A percentile compares a stretch with the other conserved stretches of the same genome.
phyloP scores from a whole-genome alignment of 2,329 filamentous ascomycete species.

The Pyricularia sp. region DNA sequence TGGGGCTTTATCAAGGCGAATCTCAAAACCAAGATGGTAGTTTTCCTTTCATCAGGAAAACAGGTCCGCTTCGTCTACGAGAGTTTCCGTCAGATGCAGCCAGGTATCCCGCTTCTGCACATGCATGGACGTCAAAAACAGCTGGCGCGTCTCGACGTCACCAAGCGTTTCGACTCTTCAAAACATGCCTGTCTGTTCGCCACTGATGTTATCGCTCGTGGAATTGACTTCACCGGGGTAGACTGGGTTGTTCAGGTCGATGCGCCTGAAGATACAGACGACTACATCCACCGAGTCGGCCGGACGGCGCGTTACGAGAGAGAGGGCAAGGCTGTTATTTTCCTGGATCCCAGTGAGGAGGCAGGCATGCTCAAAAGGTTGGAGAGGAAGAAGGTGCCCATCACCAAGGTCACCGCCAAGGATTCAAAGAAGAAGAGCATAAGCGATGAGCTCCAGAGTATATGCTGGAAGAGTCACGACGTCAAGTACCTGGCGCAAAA shows the following conservation, averaged over 20 bases:
- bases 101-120: conserved; percentile 86
- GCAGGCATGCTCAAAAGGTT: conserved; percentile 80
- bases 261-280: conserved; percentile 92
- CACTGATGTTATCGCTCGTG: conserved; percentile 89
- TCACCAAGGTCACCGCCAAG: conserved; percentile 77
- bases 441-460: conserved; percentile 76
- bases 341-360: conserved; percentile 88
- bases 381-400: conserved; percentile 80
- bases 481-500: conserved; percentile 95
- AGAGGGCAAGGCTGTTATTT: conserved; percentile 78
- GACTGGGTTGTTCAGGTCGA: conserved; percentile 99
- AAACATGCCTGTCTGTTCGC: conserved; percentile 86
- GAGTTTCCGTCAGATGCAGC: conserved; percentile 83
- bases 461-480: conserved; percentile 92
- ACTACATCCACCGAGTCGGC: conserved; percentile 94
- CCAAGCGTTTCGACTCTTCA: conserved; percentile 68
- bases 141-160: conserved; percentile 77
- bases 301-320: conserved; percentile 90
- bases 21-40: conserved; percentile 87
- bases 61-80: conserved; percentile 96
- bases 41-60: conserved; percentile 92
- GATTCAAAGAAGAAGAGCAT: conserved; percentile 85
- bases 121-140: conserved; percentile 93
- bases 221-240: conserved; percentile 90
- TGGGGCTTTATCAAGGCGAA: conserved; percentile 90